phyloP scores from a whole-genome alignment of 1,284 basidiomycete species.

The Tylopilus sp. region DNA sequence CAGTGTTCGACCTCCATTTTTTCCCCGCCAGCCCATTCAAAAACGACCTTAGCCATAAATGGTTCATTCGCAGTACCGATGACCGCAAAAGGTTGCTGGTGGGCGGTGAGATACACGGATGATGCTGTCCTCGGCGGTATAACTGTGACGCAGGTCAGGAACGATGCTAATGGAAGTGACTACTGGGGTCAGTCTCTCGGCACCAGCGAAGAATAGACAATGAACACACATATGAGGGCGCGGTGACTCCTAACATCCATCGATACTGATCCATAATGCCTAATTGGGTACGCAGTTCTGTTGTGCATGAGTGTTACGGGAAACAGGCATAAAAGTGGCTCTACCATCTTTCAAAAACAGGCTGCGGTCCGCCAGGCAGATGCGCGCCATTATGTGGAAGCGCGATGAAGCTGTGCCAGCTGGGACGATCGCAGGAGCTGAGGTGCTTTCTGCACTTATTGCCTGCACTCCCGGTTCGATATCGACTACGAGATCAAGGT shows the following conservation, averaged over 20 bases:
- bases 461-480: neutral
- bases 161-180: conserved; percentile 37
- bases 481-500: conserved; percentile 32
- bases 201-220: neutral
- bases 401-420: conserved; percentile 40
- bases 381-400: conserved; percentile 64
- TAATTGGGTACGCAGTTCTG: conserved; percentile 44
- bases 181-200: conserved; percentile 7
- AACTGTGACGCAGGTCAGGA: conserved; percentile 48
- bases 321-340: conserved; percentile 7
- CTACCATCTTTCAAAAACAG: conserved; percentile 56
- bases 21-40: conserved; percentile 46
- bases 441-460: neutral
- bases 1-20: conserved; percentile 64
- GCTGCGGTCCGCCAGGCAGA: conserved; percentile 62
- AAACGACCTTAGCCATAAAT: conserved; percentile 60
- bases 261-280: conserved; percentile 49
- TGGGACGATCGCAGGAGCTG: conserved; percentile 12
- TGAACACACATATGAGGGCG: conserved; percentile 65
- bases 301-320: conserved; percentile 1
- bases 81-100: conserved; percentile 55
- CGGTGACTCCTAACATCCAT: conserved; percentile 66
- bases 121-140: conserved; percentile 37
- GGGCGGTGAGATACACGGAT: conserved; percentile 33
- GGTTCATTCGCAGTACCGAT: conserved; percentile 54